phyloP scores from a whole-genome alignment of 139 green algal species.

The Coelastrella sp. region DNA sequence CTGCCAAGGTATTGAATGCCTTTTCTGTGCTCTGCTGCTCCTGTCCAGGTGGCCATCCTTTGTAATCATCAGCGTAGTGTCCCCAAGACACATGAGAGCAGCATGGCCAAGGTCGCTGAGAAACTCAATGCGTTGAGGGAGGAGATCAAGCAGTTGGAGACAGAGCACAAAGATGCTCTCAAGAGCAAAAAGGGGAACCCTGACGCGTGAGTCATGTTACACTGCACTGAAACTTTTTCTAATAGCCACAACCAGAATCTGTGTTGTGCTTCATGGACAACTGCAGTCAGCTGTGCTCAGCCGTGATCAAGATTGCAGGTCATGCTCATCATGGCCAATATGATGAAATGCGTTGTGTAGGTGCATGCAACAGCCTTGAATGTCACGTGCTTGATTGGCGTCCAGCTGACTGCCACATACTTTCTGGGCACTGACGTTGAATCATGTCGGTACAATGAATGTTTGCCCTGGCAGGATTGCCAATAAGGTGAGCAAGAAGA shows the following conservation, averaged over 20 bases:
- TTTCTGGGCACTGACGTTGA: too few relatives aligned
- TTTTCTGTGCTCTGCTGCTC: neutral
- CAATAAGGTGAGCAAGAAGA: constrained; percentile 65
- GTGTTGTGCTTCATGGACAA: too few relatives aligned
- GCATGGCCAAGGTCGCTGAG: constrained; percentile 88
- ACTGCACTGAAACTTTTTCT: too few relatives aligned
- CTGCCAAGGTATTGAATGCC: too few relatives aligned
- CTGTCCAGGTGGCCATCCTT: constrained; percentile 92
- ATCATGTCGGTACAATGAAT: neutral
- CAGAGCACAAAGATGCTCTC: constrained; percentile 68
- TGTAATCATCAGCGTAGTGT: constrained; percentile 98
- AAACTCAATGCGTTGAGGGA: constrained; percentile 66
- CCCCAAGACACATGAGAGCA: constrained; percentile 85
- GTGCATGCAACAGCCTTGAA: neutral
- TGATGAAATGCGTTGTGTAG: neutral
- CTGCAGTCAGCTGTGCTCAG: too few relatives aligned
- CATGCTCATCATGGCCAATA: neutral
- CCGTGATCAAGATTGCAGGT: too few relatives aligned
- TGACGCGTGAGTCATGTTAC: constrained; percentile 52
- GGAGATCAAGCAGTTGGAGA: constrained; percentile 75
- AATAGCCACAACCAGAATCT: too few relatives aligned
- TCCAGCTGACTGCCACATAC: too few relatives aligned
- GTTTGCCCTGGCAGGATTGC: constrained; percentile 45
- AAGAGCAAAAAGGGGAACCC: constrained; percentile 63
- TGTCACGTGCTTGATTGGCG: too few relatives aligned